A percentile compares a stretch with the other conserved stretches of the same genome.
Evolutionary conservation across 2,329 filamentous ascomycete species (phyloP).

Genomic region (Apiospora arundinis): DNA sequence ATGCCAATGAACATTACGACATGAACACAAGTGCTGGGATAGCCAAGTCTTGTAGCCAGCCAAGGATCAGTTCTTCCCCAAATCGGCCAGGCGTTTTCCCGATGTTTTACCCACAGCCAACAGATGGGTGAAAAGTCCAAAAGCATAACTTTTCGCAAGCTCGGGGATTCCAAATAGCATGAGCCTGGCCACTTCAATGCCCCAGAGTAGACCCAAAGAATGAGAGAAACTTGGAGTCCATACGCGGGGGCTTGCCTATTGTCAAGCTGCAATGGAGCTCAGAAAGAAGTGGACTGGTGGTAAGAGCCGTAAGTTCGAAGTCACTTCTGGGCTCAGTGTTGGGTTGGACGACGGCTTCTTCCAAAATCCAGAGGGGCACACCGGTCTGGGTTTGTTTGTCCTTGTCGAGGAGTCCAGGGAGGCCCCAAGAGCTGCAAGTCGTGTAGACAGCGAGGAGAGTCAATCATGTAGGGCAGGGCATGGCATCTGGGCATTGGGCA

Average conservation of each 20-base stretch:
- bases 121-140: background rate
- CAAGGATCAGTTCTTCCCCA: background rate
- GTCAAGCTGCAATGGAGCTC: background rate
- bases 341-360: background rate
- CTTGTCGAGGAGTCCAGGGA: background rate
- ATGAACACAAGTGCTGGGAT: background rate
- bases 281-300: background rate
- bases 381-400: background rate
- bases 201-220: background rate
- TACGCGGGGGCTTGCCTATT: background rate
- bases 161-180: background rate
- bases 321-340: background rate
- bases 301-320: background rate
- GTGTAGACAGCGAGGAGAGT: background rate
- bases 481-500: background rate
- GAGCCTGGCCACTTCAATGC: background rate
- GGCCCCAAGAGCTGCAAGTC: background rate
- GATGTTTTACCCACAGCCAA: background rate
- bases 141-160: background rate
- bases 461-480: background rate
- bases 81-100: background rate
- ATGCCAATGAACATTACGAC: background rate
- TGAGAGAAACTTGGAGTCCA: background rate
- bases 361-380: background rate
- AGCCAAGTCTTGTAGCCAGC: background rate